Base-by-base conservation (phyloP, 2,329 filamentous ascomycete species). In the Apiospora marii region DNA sequence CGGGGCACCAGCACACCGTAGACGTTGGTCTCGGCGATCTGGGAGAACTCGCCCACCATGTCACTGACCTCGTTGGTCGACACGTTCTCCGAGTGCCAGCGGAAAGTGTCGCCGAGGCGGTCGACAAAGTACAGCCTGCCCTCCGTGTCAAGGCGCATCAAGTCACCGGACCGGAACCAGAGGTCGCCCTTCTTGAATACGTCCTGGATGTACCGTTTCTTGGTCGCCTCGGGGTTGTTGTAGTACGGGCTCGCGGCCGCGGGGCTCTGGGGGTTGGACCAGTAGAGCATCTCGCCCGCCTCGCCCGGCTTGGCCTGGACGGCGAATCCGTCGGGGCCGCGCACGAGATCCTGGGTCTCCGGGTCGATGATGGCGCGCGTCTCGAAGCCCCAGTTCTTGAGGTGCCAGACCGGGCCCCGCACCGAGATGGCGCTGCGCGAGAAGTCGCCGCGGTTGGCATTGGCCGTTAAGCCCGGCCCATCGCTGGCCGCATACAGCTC, bases 401-500 rank as follows among this genome's bases (percentile, higher is more conserved):
- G 80, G 8, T 92, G 88, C 70, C 88, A 82, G 46, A 95, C 79
- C 2, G 87, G 81, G 0, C 93, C 93, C 73, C 94, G 91, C 75
- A 94, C 89, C 0, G 92, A 92, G 7, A 95, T 90, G 27, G 88
- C 86, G 4, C 87, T 87, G 6, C 88, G 86, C 2, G 88, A 84
- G 79, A 90, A 94, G 16, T 90, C 88, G 0, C 92, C 89, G 69
- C 86, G 83, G 74, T 88, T 89, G 41, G 85, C 78, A 75, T 92
- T 92, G 68, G 88, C 79, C 3, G 93, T 81, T 0, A 80, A 80
- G 74, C 93, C 87, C 58, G 94, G 85, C 13, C 92, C 92, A 80
- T 95, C 93, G 0, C 91, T 93, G 69, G 91, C 93, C 76, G 91
- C 93, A 85, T 94, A 95, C 79, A 95, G 93, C 81, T 95, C 93